Evolutionary conservation across 192 early-diverging fungal genomes (phyloP).

Genomic region (Entomortierella beljakovae): DNA sequence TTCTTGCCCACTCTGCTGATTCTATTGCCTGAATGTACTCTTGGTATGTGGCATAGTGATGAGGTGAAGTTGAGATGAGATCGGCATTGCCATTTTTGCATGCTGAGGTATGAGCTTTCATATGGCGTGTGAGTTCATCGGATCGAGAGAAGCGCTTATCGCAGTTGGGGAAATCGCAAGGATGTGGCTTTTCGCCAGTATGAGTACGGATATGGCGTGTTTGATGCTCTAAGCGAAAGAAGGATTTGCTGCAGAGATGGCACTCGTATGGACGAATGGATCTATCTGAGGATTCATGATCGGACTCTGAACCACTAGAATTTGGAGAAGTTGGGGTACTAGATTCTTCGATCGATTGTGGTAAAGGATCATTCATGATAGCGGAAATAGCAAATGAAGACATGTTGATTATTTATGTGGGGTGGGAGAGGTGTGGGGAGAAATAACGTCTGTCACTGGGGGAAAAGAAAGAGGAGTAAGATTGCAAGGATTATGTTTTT

Average conservation of each 20-base stretch:
- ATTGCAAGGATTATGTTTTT: not conserved
- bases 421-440: conserved; percentile 11
- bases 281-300: conserved; percentile 32
- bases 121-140: conserved; percentile 84
- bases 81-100: conserved; percentile 60
- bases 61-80: conserved; percentile 46
- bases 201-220: conserved; percentile 87
- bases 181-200: conserved; percentile 88
- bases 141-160: conserved; percentile 83
- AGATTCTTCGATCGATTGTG: conserved; percentile 6
- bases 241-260: conserved; percentile 78
- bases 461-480: not conserved
- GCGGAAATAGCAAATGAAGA: conserved; percentile 47
- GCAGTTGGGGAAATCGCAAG: conserved; percentile 81
- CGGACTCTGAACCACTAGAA: conserved; percentile 32
- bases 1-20: conserved; percentile 54
- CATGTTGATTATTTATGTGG: conserved; percentile 3
- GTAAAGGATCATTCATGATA: conserved; percentile 48
- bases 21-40: conserved; percentile 45
- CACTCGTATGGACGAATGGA: conserved; percentile 77
- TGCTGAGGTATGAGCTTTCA: conserved; percentile 67
- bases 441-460: not conserved
- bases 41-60: conserved; percentile 52
- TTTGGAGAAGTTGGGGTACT: conserved; percentile 11
- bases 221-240: conserved; percentile 83